Evolutionary conservation across 345 rosid genomes (phyloP).

Genomic region (Bruguiera parviflora): DNA sequence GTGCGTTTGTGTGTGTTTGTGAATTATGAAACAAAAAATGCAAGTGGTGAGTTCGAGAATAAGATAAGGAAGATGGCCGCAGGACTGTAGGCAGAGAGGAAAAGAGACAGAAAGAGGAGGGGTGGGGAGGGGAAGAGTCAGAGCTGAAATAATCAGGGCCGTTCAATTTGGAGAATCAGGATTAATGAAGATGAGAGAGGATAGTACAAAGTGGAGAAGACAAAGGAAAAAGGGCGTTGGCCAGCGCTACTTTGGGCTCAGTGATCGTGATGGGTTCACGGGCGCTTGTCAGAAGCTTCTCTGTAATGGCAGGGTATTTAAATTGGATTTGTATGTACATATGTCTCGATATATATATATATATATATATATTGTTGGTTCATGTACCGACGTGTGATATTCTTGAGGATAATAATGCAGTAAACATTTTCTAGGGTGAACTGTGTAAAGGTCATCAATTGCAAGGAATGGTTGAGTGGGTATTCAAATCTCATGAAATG

Average conservation of each 20-base stretch:
- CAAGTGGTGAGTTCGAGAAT: neutral
- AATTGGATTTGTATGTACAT: neutral
- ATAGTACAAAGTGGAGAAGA: neutral
- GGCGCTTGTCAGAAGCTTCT: neutral
- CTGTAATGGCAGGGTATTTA: neutral
- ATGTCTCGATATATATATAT: no score
- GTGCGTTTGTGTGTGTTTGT: no score
- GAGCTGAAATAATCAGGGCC: constrained; percentile 19
- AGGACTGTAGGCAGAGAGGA: neutral
- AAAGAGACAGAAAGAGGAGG: neutral
- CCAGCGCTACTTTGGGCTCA: neutral
- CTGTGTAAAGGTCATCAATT: neutral
- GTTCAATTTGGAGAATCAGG: constrained; percentile 9
- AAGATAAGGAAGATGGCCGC: neutral
- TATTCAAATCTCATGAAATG: no score
- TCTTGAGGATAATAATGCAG: neutral
- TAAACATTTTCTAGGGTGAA: neutral
- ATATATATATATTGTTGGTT: neutral
- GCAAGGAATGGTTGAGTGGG: no score
- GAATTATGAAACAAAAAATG: no score
- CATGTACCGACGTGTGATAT: neutral
- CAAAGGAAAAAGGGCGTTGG: neutral
- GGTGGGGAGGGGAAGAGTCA: neutral
- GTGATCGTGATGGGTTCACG: neutral
- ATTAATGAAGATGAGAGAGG: neutral